Percentiles rank a stretch among this genome's conserved stretches.
Evolutionary conservation across 129 eudicot species (phyloP).

Genomic region (Tagetes erecta): DNA sequence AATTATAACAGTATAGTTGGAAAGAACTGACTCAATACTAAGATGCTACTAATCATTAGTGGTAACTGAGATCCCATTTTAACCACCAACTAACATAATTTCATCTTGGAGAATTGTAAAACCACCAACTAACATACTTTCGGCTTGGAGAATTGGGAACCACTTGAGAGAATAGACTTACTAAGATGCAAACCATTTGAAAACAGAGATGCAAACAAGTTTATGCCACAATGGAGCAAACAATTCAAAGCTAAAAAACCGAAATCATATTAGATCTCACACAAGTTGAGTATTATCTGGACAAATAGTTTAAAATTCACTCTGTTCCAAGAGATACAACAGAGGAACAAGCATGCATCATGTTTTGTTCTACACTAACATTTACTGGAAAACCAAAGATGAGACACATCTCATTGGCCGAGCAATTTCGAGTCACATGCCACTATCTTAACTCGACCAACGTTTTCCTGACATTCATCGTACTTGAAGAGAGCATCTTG

Average conservation of each 20-base stretch:
- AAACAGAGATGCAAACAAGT: not conserved
- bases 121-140: too few species aligned
- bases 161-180: not conserved
- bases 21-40: too few species aligned
- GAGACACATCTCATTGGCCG: slow-evolving; percentile 42
- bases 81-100: too few species aligned
- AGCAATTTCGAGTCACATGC: slow-evolving; percentile 70
- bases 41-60: too few species aligned
- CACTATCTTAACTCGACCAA: slow-evolving; percentile 73
- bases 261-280: slow-evolving; percentile 14
- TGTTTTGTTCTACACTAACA: slow-evolving; percentile 30
- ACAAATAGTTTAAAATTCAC: slow-evolving; percentile 21
- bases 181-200: not conserved
- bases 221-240: not conserved
- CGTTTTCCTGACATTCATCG: slow-evolving; percentile 73
- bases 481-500: slow-evolving; percentile 77
- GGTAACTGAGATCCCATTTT: too few species aligned
- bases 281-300: slow-evolving; percentile 22
- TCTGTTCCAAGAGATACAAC: slow-evolving; percentile 32
- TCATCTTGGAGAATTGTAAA: too few species aligned
- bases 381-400: slow-evolving; percentile 26
- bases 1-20: too few species aligned
- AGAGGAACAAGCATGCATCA: slow-evolving; percentile 31
- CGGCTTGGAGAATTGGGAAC: not conserved
- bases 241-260: not conserved